Conservation (phyloP, 1,284 basidiomycete species). For the Ceratorhiza oryzae-sativae region DNA sequence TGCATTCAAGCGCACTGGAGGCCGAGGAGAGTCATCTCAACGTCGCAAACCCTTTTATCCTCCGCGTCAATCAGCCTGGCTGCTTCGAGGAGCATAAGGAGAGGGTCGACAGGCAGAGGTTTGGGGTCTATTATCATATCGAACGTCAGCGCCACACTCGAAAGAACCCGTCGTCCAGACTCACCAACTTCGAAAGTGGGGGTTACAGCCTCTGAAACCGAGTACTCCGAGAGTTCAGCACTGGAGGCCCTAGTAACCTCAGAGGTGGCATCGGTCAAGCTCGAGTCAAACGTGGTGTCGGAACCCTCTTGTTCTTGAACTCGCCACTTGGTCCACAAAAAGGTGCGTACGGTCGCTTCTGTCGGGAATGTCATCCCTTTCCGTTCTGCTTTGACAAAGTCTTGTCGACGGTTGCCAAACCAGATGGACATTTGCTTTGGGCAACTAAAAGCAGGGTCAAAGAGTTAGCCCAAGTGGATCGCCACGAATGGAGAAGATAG, state of each 20-base stretch:
- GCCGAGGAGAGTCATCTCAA: not conserved
- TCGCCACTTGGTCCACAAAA: constrained; percentile 18
- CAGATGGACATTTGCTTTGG: constrained; percentile 9
- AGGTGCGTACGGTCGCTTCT: not conserved
- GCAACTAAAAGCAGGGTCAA: not conserved
- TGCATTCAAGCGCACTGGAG: not conserved
- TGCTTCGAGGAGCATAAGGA: not conserved
- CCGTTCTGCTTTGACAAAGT: not conserved
- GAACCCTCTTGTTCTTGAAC: not conserved
- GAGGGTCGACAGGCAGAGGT: not conserved
- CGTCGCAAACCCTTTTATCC: not conserved
- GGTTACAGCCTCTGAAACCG: not conserved
- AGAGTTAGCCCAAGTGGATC: not conserved
- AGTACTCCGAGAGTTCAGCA: not conserved
- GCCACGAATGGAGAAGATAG: not conserved
- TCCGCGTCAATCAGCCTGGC: not conserved
- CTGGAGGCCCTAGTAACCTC: not conserved
- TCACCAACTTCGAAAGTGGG: not conserved
- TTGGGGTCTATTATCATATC: not conserved
- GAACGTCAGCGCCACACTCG: not conserved
- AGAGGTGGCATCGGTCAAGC: not conserved
- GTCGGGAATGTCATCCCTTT: not conserved
- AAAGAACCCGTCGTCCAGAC: not conserved
- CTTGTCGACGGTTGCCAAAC: constrained; percentile 26
- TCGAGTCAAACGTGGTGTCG: not conserved